phyloP scores from a whole-genome alignment of 352 stramenopile genomes.

The Phytophthora europaea region DNA sequence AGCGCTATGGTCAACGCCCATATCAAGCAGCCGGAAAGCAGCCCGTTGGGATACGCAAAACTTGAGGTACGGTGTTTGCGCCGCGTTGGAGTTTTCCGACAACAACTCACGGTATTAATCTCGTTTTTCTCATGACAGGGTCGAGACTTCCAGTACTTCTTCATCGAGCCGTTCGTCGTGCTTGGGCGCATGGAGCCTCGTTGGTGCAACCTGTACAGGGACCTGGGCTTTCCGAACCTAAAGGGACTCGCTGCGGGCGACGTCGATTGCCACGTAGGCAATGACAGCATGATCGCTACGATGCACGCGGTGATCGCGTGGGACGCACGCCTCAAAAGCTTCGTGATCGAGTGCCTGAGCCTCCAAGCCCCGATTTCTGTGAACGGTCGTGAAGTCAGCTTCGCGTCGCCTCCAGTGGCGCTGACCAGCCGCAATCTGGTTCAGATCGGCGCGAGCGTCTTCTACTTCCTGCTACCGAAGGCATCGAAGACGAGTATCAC shows the following conservation, averaged over 20 bases:
- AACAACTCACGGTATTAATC: constrained; percentile 14
- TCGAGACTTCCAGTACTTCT: constrained; percentile 69
- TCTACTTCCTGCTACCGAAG: constrained; percentile 84
- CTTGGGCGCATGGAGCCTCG: constrained; percentile 65
- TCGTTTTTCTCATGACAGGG: constrained; percentile 43
- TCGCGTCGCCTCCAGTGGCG: constrained; percentile 51
- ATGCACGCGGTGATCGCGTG: constrained; percentile 79
- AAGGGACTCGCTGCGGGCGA: constrained; percentile 61
- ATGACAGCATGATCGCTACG: constrained; percentile 65
- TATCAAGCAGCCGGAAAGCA: constrained; percentile 42
- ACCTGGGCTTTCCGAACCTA: constrained; percentile 51
- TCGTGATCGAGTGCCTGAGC: constrained; percentile 81
- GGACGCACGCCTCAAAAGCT: constrained; percentile 52
- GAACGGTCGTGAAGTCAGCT: constrained; percentile 67
- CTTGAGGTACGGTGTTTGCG: constrained; percentile 58
- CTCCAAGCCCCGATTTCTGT: constrained; percentile 62
- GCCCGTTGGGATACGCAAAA: constrained; percentile 74
- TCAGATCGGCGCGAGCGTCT: constrained; percentile 73
- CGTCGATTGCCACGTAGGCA: constrained; percentile 81
- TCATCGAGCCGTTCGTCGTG: constrained; percentile 71
- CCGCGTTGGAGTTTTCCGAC: constrained; percentile 1
- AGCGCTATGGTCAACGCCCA: constrained; percentile 54
- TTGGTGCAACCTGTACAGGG: constrained; percentile 74
- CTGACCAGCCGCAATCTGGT: constrained; percentile 69
- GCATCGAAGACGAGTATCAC: constrained; percentile 1